Base-by-base conservation (phyloP, 768 basidiomycete species). In the Dentipellis sp. region DNA sequence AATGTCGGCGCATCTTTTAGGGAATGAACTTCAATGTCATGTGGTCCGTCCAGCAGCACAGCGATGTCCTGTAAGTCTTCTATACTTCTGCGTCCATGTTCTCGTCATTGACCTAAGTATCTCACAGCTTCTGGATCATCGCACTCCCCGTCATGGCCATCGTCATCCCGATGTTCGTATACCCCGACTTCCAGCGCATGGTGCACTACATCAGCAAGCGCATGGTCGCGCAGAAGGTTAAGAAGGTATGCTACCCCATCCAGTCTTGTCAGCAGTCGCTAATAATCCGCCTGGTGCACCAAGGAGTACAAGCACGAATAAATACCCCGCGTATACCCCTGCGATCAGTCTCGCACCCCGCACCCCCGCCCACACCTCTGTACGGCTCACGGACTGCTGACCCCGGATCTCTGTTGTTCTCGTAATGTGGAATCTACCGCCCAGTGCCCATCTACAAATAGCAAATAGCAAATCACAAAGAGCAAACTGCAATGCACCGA, bases 21-120 rank as follows among this genome's bases (percentile, higher is more conserved):
- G 82, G 83, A 49, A 86, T 86, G 84, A 85, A 86, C 70, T 84
- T 86, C 59, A 53, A 65, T 0, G 38, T 42, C 29, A 79, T 85
- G 74, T 78, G 76, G 76, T 71, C 75, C 37, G 69, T 82, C 16
- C 35, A 77, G 1, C 53, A 75, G 1, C 63, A 65, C 55, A 54
- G 40, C 23, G 64, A 63, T 48, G 8, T 60, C 11, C 9, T 66
- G 60, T 67, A 60, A 11, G 63, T 62, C 7, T 56, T 38, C 17
- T 56, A 7, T 29, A 49, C n/a, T 19, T 47, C 39, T 22, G 42
- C 50, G 36, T 35, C 29, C 21, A 52, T 7, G 47, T 36, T 36
- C 48, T 29, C 38, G 7, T 14, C 37, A 34, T 50, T 42, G 9
- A 42, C 4, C 40, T 19, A 42, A 29, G 3, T 8, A 17, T 29